Evolutionary conservation across 805 yeast genomes (phyloP), one percentile per base, ranked within the genome.

Genomic region (Suhomyces xylopsoci): DNA sequence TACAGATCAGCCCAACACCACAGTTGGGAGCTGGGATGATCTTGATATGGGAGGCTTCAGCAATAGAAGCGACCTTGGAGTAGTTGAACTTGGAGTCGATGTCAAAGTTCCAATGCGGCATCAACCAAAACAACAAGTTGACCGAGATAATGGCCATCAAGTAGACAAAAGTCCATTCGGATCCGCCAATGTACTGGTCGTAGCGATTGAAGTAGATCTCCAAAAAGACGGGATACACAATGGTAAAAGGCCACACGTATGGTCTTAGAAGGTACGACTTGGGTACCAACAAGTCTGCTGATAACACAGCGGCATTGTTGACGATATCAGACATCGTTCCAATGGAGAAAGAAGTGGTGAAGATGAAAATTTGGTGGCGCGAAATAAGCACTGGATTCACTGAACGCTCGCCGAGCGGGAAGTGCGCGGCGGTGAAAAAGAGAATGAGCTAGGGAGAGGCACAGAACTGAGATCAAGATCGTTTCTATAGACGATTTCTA

Each of bases 81-180:
- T 88, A 90, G 64, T 91, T 88, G 73, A 93, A 90, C 3, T 69
- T 68, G 34, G 89, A 81, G 55, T 83, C 81, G 50, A 93, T 71
- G 48, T 81, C 78, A 55, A 91, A 80, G 65, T 85, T 90, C 99
- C 99, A 93, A 63, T 87, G 87, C n/a, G 98, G 97, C 82, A 90
- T 81, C 67, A 93, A 81, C 86, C 91, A 80, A 53, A 93, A 74
- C 66, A 93, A 74, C 44, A 85, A 73, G 65, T 93, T 96, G 53
- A 87, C 55, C 2, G 97, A 83, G 36, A 87, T 68, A 49, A 92
- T 77, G 5, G 91, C 69, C 55, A 96, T 87, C 22, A 90, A 74
- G 63, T 83, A 92, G 36, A 93, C 94, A 68, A 89, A 90, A 0
- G 98, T 94, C 98, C 99, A 94, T 72, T 93, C 99, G 45, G 87